These are phyloP conservation scores for Mortierella sp. DNA, from an alignment of 371 early-diverging fungal genomes.

Conservation along the genomic window DNA sequence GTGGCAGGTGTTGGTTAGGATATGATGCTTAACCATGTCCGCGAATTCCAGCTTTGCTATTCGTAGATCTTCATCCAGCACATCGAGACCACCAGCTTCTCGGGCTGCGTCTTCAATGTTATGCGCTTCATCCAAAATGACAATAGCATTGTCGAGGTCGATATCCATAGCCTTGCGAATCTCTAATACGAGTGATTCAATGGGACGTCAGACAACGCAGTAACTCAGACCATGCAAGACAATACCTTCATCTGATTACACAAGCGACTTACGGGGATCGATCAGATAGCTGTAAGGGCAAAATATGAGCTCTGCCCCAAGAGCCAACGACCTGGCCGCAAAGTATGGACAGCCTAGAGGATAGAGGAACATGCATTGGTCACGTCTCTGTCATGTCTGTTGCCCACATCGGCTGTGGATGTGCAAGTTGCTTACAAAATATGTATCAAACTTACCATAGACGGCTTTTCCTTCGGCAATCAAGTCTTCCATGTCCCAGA, in stretches of 20 bases:
- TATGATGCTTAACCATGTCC: conserved; percentile 33
- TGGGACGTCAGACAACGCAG: too few relatives aligned
- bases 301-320: conserved; percentile 83
- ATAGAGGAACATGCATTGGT: background rate
- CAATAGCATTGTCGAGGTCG: conserved; percentile 67
- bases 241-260: background rate
- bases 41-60: conserved; percentile 56
- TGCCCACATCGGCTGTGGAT: background rate
- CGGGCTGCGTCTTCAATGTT: conserved; percentile 69
- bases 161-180: conserved; percentile 73
- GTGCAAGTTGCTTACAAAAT: background rate
- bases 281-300: conserved; percentile 95
- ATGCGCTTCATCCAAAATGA: conserved; percentile 93
- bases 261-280: conserved; percentile 66
- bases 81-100: conserved; percentile 64
- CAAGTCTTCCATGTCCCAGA: conserved; percentile 86
- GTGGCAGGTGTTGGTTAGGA: conserved; percentile 46
- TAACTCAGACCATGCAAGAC: too few relatives aligned
- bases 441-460: conserved; percentile 30
- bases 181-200: conserved; percentile 22
- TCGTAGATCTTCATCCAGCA: conserved; percentile 57
- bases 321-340: conserved; percentile 69
- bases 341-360: conserved; percentile 86
- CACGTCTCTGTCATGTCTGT: background rate
- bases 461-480: conserved; percentile 59